phyloP scores from a whole-genome alignment of 805 yeast species.

The Candida manassasensis region DNA sequence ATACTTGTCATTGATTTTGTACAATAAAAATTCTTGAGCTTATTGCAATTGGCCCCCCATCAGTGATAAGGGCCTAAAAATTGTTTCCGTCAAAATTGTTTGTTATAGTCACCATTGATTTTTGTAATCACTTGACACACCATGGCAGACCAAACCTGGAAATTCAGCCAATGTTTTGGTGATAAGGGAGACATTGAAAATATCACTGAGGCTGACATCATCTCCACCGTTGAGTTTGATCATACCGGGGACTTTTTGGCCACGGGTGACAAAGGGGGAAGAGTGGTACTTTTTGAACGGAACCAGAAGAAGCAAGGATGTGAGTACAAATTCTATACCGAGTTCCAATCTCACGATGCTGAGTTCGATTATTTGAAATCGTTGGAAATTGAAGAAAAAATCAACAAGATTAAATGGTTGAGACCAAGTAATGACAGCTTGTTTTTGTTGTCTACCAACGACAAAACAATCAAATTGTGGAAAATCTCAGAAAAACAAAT shows the following conservation, averaged over 20 bases:
- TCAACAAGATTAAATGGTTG: slow-evolving; percentile 96
- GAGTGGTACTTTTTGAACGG: slow-evolving; percentile 93
- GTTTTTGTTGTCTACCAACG: slow-evolving; percentile 86
- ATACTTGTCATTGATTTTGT: no score
- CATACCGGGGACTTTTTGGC: slow-evolving; percentile 92
- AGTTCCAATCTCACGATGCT: slow-evolving; percentile 97
- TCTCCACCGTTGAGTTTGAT: slow-evolving; percentile 95
- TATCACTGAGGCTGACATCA: slow-evolving; percentile 95
- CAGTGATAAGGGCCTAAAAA: no score
- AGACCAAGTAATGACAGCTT: slow-evolving; percentile 85
- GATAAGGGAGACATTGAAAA: slow-evolving; percentile 96
- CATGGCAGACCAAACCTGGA: slow-evolving; percentile 49
- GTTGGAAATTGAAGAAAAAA: slow-evolving; percentile 95
- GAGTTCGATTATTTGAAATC: slow-evolving; percentile 96
- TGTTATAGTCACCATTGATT: no score
- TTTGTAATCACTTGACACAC: background rate
- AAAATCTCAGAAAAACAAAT: slow-evolving; percentile 88
- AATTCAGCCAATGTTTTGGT: slow-evolving; percentile 96
- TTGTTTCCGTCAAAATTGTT: no score
- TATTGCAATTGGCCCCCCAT: slow-evolving; percentile 5
- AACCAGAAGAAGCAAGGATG: slow-evolving; percentile 65
- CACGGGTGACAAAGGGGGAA: slow-evolving; percentile 97
- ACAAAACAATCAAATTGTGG: slow-evolving; percentile 98
- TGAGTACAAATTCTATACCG: slow-evolving; percentile 93
- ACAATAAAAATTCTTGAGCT: no score